Evolutionary conservation across 1,284 basidiomycete species (phyloP).

Genomic region (Trametes pubescens): DNA sequence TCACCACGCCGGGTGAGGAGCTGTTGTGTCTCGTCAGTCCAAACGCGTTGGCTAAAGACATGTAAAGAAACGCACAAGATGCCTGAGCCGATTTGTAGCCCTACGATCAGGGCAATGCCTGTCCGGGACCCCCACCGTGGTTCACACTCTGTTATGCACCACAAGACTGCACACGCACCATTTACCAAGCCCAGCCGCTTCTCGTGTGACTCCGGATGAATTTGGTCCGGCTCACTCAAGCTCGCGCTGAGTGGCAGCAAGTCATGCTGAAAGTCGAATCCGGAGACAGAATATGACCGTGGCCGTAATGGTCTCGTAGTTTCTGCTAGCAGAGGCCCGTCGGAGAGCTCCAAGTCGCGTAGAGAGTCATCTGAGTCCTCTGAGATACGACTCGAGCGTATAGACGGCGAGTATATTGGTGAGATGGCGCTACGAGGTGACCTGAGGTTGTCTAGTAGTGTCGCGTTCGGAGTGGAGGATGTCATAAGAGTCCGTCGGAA

Average conservation of each 20-base stretch:
- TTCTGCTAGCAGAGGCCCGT: slow-evolving; percentile 58
- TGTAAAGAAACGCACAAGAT: slow-evolving; percentile 66
- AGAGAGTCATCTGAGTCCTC: slow-evolving; percentile 78
- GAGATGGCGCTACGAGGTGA: slow-evolving; percentile 44
- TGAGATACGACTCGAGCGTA: slow-evolving; percentile 58
- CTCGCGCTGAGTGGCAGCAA: slow-evolving; percentile 81
- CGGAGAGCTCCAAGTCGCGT: slow-evolving; percentile 78
- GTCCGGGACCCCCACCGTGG: slow-evolving; percentile 1
- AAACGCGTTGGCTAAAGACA: not conserved
- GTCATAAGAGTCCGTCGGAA: slow-evolving; percentile 35
- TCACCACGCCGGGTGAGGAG: slow-evolving; percentile 91
- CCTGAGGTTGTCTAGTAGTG: slow-evolving; percentile 40
- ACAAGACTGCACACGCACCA: slow-evolving; percentile 54
- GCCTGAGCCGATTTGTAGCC: slow-evolving; percentile 90
- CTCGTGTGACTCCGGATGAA: slow-evolving; percentile 56
- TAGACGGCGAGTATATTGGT: slow-evolving; percentile 47
- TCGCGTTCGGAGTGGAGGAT: slow-evolving; percentile 47
- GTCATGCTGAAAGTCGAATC: slow-evolving; percentile 82
- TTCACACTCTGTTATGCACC: not conserved
- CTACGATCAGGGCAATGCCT: slow-evolving; percentile 88
- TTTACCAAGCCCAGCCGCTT: slow-evolving; percentile 83
- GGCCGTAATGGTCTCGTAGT: slow-evolving; percentile 45
- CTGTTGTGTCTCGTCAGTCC: slow-evolving; percentile 45
- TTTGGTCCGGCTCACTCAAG: slow-evolving; percentile 68
- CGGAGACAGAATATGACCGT: slow-evolving; percentile 76